Base-by-base conservation (phyloP, 2,329 filamentous ascomycete species). In the Colletotrichum filicis region DNA sequence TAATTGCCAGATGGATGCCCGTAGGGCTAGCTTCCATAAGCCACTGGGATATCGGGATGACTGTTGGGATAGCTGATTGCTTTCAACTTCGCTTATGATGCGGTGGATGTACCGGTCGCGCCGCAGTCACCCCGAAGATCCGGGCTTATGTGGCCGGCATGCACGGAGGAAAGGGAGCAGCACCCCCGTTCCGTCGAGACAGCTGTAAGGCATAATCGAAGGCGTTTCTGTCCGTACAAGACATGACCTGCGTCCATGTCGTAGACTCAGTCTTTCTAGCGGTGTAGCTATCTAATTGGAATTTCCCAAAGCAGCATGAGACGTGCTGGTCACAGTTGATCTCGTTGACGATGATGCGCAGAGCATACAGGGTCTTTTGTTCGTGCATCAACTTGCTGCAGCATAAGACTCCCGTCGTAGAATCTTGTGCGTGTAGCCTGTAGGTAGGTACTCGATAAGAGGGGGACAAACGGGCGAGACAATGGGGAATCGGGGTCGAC, bases 281-380 rank as follows among this genome's bases (percentile, higher is more conserved):
- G 68, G 62, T 67, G 68, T 67, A 63, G 32, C 46, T 68, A 68
- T 62, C 46, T 46, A 67, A 49, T n/a, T 49, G 19, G 9, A n/a
- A 49, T 9, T n/a, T n/a, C 42, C 42, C 42, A 16, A 49, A n/a
- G 42, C 42, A 49, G 42, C 19, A 49, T 49, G 19, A n/a, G 42
- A 49, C 19, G 42, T 19, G 7, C 42, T 49, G 19, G 42, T n/a
- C 42, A 19, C 42, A 49, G 19, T 7, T 7, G 19, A 19, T 4
- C 7, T n/a, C 19, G 26, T 52, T n/a, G 26, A n/a, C 60, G 12
- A 62, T 32, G n/a, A n/a, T 32, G 14, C 42, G 26, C 59, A 62
- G n/a, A 49, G 19, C 26, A 63, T n/a, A 49, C 42, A 28, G 3
- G 28, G 14, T 42, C 19, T 32, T 26, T 52, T 52, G 9, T 28